phyloP scores from a whole-genome alignment of 148 eudicot genomes.

The Chenopodium quinoa region DNA sequence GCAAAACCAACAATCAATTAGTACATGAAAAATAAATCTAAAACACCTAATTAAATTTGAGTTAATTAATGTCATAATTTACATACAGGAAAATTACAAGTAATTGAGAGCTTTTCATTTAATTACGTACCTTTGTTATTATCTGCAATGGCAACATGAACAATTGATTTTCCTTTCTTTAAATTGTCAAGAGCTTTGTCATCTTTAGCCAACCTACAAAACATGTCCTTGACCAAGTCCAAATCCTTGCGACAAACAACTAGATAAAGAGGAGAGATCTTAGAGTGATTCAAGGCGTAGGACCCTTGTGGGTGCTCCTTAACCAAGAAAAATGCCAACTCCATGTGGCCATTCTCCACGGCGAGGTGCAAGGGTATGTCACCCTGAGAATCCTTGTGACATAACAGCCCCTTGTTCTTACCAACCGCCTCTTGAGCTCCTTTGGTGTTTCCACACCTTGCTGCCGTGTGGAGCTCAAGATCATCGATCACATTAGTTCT shows the following conservation, averaged over 20 bases:
- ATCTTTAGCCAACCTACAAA: neutral
- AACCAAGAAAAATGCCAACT: neutral
- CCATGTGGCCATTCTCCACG: neutral
- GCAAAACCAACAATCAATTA: too few species aligned
- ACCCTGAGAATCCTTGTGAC: neutral
- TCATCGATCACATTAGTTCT: too few species aligned
- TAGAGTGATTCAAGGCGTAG: neutral
- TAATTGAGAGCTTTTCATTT: neutral
- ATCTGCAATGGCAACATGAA: slow-evolving; percentile 4
- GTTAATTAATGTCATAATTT: too few species aligned
- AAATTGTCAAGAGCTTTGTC: neutral
- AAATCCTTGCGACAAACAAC: neutral
- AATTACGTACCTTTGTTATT: slow-evolving; percentile 3
- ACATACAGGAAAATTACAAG: too few species aligned
- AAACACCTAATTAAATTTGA: too few species aligned
- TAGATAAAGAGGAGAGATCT: slow-evolving; percentile 11
- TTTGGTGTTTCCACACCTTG: neutral
- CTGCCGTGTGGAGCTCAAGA: neutral
- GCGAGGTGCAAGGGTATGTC: slow-evolving; percentile 4
- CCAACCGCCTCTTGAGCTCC: neutral
- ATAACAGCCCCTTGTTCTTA: neutral
- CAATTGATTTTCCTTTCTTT: slow-evolving; percentile 3
- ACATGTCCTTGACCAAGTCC: slow-evolving; percentile 14
- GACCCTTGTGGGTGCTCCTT: neutral
- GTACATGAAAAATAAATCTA: too few species aligned